Evolutionary conservation across 495 filamentous ascomycete species (phyloP), one percentile per base, ranked within the genome.

Genomic region (Schizothecium vesticola): DNA sequence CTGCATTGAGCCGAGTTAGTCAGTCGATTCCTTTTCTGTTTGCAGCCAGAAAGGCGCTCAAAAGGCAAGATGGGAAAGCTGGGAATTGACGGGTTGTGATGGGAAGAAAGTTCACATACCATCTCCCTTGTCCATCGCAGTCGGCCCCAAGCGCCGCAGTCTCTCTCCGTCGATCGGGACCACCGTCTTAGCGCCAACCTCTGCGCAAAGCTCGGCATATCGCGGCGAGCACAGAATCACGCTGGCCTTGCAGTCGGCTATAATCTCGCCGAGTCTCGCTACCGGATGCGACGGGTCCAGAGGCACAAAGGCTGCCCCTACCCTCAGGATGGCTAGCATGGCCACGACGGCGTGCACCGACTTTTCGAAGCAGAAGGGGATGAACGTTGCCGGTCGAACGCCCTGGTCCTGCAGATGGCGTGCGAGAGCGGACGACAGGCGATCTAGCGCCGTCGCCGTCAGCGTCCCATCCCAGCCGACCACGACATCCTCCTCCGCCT

Each of bases 251-350:
- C 76, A 67, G 21, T 75, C 64, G n/a, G 25, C 57, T 9, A 76
- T 63, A 66, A 77, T 77, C 12, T 69, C 69, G 24, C 59, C 74
- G 43, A 87, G 69, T 11, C 88, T 81, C 56, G 80, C 77, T n/a
- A 72, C 76, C 28, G 87, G 87, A 66, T 90, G 86, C 4, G 78
- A 77, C 13, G 87, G 84, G 36, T 89, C 86, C 23, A 89, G 74
- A 3, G 86, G 85, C 21, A 88, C 86, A 69, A 77, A 80, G 28
- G 69, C 78, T 3, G 73, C 82, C 12, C 84, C 84, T 12, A 83
- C 77, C 56, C 80, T 82, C 57, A 85, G 66, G 12, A 85, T 73
- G 3, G 77, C 84, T 13, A 86, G 67, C 21, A 82, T 77, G 1
- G 81, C 77, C 11, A 86, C 78, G n/a, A 81, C 64, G 33, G 77